phyloP scores from a whole-genome alignment of 257 asterid genomes.

The Capsicum baccatum region DNA sequence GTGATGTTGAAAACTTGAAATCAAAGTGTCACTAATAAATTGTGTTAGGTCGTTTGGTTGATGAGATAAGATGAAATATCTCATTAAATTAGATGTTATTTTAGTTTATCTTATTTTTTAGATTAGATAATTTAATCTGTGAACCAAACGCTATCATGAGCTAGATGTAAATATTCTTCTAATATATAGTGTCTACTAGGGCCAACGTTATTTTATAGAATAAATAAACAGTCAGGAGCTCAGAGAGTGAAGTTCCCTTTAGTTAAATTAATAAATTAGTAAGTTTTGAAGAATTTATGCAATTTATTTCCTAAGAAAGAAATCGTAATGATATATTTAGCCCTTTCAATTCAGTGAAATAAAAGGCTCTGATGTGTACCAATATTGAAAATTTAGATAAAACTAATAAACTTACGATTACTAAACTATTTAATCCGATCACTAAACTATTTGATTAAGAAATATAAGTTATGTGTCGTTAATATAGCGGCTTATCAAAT shows the following conservation, averaged over 20 bases:
- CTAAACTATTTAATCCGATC: not conserved
- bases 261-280: not conserved
- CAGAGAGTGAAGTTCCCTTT: too few relatives aligned
- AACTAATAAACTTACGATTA: not conserved
- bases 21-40: not conserved
- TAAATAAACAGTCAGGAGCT: too few relatives aligned
- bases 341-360: not conserved
- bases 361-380: not conserved
- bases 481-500: not conserved
- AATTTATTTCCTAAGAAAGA: too few relatives aligned
- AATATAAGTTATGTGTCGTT: not conserved
- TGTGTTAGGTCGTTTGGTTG: not conserved
- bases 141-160: too few relatives aligned
- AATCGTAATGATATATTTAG: too few relatives aligned
- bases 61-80: not conserved
- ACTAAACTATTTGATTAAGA: not conserved
- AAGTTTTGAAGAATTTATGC: not conserved
- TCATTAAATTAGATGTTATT: not conserved
- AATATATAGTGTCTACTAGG: too few relatives aligned
- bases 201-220: too few relatives aligned
- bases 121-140: too few relatives aligned
- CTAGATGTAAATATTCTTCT: too few relatives aligned
- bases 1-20: conserved; percentile 11
- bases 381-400: not conserved
- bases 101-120: too few relatives aligned